These are phyloP conservation scores for Penstemon newberryi DNA, from an alignment of 257 asterid species.

Conservation along the genomic window DNA sequence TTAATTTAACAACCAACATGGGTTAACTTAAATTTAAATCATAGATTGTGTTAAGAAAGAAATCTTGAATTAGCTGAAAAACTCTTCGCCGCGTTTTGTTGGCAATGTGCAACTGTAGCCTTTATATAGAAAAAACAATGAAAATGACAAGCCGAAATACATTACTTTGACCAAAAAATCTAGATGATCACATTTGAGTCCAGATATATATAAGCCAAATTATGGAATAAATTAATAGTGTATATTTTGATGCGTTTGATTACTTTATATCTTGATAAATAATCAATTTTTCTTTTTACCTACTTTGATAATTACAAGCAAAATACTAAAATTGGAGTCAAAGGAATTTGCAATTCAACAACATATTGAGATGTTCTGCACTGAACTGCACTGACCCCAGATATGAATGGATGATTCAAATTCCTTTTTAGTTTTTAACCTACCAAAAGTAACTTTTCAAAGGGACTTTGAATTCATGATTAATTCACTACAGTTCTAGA, in stretches of 20 bases:
- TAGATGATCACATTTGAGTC: conserved; percentile 4
- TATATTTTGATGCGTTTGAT: background rate
- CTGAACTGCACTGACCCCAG: conserved; percentile 13
- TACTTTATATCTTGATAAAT: conserved; percentile 1
- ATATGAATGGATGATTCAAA: conserved; percentile 24
- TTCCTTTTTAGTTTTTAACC: conserved; percentile 8
- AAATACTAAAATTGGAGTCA: conserved; percentile 31
- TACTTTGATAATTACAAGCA: conserved; percentile 36
- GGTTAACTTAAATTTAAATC: no score
- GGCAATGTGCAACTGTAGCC: background rate
- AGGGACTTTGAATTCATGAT: background rate
- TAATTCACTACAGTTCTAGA: background rate
- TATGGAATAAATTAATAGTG: background rate
- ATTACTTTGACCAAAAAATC: conserved; percentile 24
- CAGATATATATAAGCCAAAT: conserved; percentile 1
- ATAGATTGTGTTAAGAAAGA: no score
- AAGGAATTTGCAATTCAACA: conserved; percentile 29
- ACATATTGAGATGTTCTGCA: conserved; percentile 15
- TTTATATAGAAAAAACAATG: background rate
- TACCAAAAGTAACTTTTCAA: background rate
- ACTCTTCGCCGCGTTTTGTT: conserved; percentile 1
- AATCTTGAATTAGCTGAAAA: background rate
- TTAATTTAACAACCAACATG: no score
- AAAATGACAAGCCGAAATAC: conserved; percentile 10
- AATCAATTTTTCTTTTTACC: conserved; percentile 39